These are phyloP conservation scores for Kwoniella sp. DNA, from an alignment of 768 basidiomycete genomes.

Conservation along the genomic window DNA sequence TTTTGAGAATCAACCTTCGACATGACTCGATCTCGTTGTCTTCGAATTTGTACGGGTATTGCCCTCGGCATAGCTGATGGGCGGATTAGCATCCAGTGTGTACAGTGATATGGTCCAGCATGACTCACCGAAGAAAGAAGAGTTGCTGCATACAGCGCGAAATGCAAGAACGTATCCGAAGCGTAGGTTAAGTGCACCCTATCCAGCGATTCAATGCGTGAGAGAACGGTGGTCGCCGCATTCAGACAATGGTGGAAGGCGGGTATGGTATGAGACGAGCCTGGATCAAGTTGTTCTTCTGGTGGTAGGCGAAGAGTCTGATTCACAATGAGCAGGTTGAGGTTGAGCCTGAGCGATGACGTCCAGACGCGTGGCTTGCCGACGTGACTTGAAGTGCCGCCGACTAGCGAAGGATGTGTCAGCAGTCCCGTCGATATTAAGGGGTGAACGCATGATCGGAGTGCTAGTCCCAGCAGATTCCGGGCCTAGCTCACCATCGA, in stretches of 20 bases:
- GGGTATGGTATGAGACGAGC: constrained; percentile 27
- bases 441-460: too few species aligned
- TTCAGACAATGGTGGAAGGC: constrained; percentile 37
- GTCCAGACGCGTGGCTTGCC: constrained; percentile 38
- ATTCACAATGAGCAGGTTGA: constrained; percentile 39
- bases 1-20: constrained; percentile 30
- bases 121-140: constrained; percentile 35
- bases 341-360: constrained; percentile 31
- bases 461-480: too few species aligned
- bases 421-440: too few species aligned
- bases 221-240: constrained; percentile 30
- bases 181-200: constrained; percentile 29
- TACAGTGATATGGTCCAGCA: neutral
- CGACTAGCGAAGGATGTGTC: constrained; percentile 1
- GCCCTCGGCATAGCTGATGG: constrained; percentile 9
- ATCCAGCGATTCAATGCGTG: constrained; percentile 27
- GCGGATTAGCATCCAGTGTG: neutral
- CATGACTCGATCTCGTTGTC: constrained; percentile 32
- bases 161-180: constrained; percentile 39
- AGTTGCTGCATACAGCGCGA: constrained; percentile 38
- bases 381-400: constrained; percentile 18
- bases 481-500: constrained; percentile 18
- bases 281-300: constrained; percentile 26
- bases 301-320: constrained; percentile 31
- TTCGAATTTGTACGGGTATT: constrained; percentile 27